Percentiles rank a stretch among this genome's conserved stretches.
Evolutionary conservation across 176 grass and related monocot species (phyloP).

Genomic region (Aegilops bicornis): DNA sequence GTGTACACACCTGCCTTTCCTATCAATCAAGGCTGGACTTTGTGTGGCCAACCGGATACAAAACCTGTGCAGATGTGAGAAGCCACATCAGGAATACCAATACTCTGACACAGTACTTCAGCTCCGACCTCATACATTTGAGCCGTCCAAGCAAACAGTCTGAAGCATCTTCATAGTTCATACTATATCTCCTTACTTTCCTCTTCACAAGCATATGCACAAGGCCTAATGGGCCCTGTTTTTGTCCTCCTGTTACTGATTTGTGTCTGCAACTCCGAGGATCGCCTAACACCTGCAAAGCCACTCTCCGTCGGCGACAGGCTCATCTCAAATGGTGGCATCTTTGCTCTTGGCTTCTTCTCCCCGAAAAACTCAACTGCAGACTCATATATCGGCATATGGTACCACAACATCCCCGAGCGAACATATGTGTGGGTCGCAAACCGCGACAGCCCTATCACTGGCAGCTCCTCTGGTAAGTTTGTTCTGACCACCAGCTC

Average conservation of each 20-base stretch:
- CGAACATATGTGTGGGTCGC: conserved; percentile 40
- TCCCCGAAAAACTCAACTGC: not conserved
- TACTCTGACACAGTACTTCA: not conserved
- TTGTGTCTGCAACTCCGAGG: conserved; percentile 9
- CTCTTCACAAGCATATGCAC: not conserved
- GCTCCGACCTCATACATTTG: too few relatives aligned
- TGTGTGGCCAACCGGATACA: not conserved
- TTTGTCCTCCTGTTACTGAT: not conserved
- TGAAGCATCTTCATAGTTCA: too few relatives aligned
- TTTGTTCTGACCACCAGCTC: conserved; percentile 4
- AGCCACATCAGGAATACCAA: not conserved
- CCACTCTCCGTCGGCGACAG: not conserved
- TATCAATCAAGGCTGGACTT: not conserved
- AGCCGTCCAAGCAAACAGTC: too few relatives aligned
- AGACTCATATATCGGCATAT: conserved; percentile 30
- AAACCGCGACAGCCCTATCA: conserved; percentile 39
- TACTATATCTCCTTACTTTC: not conserved
- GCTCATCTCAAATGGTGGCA: conserved; percentile 17
- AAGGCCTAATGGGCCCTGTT: not conserved
- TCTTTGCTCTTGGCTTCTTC: conserved; percentile 43
- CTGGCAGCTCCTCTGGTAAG: not conserved
- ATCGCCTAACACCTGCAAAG: conserved; percentile 9
- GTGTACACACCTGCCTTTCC: not conserved
- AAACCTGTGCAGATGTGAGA: not conserved
- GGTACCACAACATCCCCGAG: conserved; percentile 31